Base-by-base conservation (phyloP, 306 rosid genomes). In the Biancaea sappan region DNA sequence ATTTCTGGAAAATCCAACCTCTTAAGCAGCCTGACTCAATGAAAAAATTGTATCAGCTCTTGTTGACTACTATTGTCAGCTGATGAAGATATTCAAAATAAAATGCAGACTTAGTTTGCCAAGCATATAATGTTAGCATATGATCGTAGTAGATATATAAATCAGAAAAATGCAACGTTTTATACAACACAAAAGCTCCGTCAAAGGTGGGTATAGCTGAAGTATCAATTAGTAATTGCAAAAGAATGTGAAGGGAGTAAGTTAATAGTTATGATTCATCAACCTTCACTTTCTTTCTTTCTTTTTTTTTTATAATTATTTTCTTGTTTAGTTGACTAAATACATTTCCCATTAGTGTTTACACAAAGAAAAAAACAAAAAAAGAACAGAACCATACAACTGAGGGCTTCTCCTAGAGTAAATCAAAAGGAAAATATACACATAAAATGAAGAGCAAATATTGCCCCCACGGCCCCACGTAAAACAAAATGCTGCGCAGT, bases 1-100 rank as follows among this genome's bases (percentile, higher is more conserved):
- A 83, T 86, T 60, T 90, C 96, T 3, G 95, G 88, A 80, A 94
- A 88, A 79, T 94, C 97, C 86, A 94, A 62, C 82, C 95, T 92
- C 95, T 92, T 94, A 29, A 94, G 97, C 81, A 91, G 77, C 77
- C 99, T 91, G 80, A 58, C 78, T 78, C 48, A 47, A 64, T 46
- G 63, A 75, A 66, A 32, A 73, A 73, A 71, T 29, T 10, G 43
- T 76, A 19, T 72, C 60, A 73, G 80, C 64, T 76, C 48, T 62
- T 78, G 69, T 13, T 6, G 37, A 29, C 43, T 19, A 50, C 32
- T 40, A 40, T 14, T 57, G 72, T 69, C 18, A 29, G 66, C 51
- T 4, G 10, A 47, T 28, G 47, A 66, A 46, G 16, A 54, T 53
- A 34, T 29, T 77, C 38, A 76, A 56, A 57, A 29, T 6, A 38